Conservation (phyloP, 306 rosid species). For the Cucurbita moschata region DNA sequence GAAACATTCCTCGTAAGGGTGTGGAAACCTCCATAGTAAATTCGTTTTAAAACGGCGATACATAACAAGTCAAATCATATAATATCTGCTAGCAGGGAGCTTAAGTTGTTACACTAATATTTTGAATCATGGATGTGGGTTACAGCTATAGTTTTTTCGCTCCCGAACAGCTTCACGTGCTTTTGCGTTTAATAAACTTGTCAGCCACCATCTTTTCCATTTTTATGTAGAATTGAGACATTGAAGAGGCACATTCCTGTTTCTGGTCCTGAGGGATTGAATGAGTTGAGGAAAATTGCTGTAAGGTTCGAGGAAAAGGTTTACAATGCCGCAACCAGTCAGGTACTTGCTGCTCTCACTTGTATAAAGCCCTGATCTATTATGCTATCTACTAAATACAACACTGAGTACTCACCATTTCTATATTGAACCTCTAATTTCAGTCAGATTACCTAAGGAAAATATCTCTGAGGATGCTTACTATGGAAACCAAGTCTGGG, state of each 20-base stretch:
- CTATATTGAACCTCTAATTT: background rate
- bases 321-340: conserved; percentile 39
- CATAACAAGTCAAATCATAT: too few species aligned
- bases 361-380: background rate
- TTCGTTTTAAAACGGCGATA: too few species aligned
- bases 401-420: background rate
- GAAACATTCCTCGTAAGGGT: too few species aligned
- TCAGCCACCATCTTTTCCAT: background rate
- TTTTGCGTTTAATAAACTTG: background rate
- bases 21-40: too few species aligned
- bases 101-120: background rate
- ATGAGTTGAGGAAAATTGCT: conserved; percentile 48
- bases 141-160: background rate
- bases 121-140: background rate
- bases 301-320: conserved; percentile 75
- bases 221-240: conserved; percentile 44
- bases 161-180: background rate
- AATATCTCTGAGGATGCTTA: conserved; percentile 37
- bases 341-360: conserved; percentile 29
- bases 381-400: background rate
- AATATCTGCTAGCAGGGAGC: too few species aligned
- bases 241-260: conserved; percentile 53
- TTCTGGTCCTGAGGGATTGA: conserved; percentile 46
- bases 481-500: conserved; percentile 58
- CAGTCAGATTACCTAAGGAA: conserved; percentile 26